Evolutionary conservation across 768 basidiomycete species (phyloP), one percentile per base, ranked within the genome.

Genomic region (Phylloporus sp.): DNA sequence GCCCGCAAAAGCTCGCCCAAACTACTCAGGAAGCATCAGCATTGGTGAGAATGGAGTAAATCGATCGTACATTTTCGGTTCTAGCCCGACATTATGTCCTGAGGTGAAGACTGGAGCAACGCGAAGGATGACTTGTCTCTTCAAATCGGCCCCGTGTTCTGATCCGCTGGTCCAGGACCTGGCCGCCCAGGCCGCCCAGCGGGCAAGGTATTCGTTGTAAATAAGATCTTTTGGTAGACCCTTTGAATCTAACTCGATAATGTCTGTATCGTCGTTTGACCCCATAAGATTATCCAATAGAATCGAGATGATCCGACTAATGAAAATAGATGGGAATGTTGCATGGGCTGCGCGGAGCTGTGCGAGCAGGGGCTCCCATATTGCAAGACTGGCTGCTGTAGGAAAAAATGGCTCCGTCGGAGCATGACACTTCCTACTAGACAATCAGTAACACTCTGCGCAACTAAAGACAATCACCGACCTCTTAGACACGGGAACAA

Each of bases 401-500:
- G 85, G 84, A 17, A 66, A 58, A 32, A 81, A 75, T 4, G 67
- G 54, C 28, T 75, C 70, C 5, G 60, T 34, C 5, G 72, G 60
- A 24, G 70, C 59, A n/a, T 59, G 48, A 35, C 83, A 73, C 66
- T 85, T 89, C 63, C 86, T 87, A 32, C 17, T 21, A 10, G 11
- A 42, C 35, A 14, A 44, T 61, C n/a, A 45, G 48, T 26, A n/a
- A 46, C 8, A 8, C 5, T 46, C 0, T 14, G 23, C 4, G 39
- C 6, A 22, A 23, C 42, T 38, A 13, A 7, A 20, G 27, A 32
- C 7, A 26, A 17, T 33, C 38, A 56, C 77, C 52, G 53, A 94
- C 95, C 83, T 92, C 69, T 82, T 88, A 1, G 90, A 85, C 3
- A 86, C 54, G 8, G 95, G 93, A 4, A 97, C 84, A 8, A 97